Conservation (phyloP, 2,329 filamentous ascomycete genomes). For the Chrysoporthe deuterocubensis region DNA sequence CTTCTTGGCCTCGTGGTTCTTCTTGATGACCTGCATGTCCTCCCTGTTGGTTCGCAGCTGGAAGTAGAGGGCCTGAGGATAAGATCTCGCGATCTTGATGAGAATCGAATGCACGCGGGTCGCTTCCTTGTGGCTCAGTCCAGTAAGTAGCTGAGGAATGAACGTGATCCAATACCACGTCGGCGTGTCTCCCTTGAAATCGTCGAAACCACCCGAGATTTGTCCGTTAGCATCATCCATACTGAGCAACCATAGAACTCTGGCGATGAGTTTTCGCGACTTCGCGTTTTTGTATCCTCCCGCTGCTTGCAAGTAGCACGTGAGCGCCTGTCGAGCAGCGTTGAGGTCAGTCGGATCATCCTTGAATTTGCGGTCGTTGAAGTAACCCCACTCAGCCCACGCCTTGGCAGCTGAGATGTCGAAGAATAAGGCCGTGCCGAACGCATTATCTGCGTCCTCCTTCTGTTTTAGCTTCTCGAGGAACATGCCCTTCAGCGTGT, state of each 20-base stretch:
- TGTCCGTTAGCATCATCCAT: slow-evolving; percentile 86
- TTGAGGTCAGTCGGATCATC: slow-evolving; percentile 81
- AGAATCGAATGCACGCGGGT: slow-evolving; percentile 84
- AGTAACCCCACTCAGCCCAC: slow-evolving; percentile 99
- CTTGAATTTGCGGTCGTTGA: slow-evolving; percentile 96
- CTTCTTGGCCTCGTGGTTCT: slow-evolving; percentile 77
- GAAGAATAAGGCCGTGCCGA: slow-evolving; percentile 93
- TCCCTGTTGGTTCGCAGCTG: slow-evolving; percentile 90
- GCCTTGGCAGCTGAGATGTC: slow-evolving; percentile 95
- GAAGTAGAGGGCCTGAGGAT: slow-evolving; percentile 95
- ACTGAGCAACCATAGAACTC: slow-evolving; percentile 94
- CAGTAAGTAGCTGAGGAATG: slow-evolving; percentile 93
- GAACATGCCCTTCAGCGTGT: slow-evolving; percentile 99
- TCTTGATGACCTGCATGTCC: slow-evolving; percentile 91
- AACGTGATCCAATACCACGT: slow-evolving; percentile 99
- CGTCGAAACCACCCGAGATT: slow-evolving; percentile 85
- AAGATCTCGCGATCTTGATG: slow-evolving; percentile 91
- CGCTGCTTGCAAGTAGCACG: slow-evolving; percentile 93
- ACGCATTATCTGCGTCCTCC: slow-evolving; percentile 89
- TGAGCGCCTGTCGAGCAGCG: slow-evolving; percentile 87
- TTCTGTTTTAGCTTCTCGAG: slow-evolving; percentile 90
- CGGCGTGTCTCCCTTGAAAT: slow-evolving; percentile 95
- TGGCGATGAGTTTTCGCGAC: slow-evolving; percentile 87
- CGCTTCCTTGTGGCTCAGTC: slow-evolving; percentile 89
- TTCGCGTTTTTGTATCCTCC: slow-evolving; percentile 98